These are phyloP conservation scores for Eucalyptus cloeziana DNA, from an alignment of 345 rosid species.

Conservation along the genomic window DNA sequence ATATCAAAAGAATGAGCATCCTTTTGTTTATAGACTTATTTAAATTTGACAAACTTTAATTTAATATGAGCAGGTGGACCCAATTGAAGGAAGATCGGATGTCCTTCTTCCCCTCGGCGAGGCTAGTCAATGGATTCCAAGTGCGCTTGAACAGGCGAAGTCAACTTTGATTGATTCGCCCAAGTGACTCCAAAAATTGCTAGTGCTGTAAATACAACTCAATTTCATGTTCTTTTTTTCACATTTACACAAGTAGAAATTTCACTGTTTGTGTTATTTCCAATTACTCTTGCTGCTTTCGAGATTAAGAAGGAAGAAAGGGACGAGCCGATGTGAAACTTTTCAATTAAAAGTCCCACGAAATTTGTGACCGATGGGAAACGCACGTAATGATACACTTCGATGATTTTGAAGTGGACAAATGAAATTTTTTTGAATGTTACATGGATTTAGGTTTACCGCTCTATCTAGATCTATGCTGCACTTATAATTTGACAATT, in stretches of 20 bases:
- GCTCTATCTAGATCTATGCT: not conserved
- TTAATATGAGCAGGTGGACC: slow-evolving; percentile 34
- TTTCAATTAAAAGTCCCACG: not conserved
- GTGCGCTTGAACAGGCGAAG: slow-evolving; percentile 25
- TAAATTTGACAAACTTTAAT: not conserved
- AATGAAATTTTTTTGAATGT: not conserved
- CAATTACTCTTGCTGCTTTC: not conserved
- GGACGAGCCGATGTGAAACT: not conserved
- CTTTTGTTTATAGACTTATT: not conserved
- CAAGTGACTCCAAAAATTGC: not conserved
- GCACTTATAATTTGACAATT: not conserved
- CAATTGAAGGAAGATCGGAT: slow-evolving; percentile 60
- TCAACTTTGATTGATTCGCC: not conserved
- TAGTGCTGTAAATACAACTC: not conserved
- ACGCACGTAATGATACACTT: not conserved
- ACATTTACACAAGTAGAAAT: not conserved
- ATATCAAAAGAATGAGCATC: not conserved
- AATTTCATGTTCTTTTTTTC: not conserved
- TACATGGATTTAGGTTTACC: not conserved
- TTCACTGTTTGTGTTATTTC: not conserved
- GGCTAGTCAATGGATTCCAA: slow-evolving; percentile 74
- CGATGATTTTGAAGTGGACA: not conserved
- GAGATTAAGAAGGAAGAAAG: not conserved
- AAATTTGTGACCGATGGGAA: not conserved
- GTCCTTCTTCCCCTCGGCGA: slow-evolving; percentile 83